Conservation (phyloP, 768 basidiomycete genomes). For the Pisolithus microcarpus region DNA sequence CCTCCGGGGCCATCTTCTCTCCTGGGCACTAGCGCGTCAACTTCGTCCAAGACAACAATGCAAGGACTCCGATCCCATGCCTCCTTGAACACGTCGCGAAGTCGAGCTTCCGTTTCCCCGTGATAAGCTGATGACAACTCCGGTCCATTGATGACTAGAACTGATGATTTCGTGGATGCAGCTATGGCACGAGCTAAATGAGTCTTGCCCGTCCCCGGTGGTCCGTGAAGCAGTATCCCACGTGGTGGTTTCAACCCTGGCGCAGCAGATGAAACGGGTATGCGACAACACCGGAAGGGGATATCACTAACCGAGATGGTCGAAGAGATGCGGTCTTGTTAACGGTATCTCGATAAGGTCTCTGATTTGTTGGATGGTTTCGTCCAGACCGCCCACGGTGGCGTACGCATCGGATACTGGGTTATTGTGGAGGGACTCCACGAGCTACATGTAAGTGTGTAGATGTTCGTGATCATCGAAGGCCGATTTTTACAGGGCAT, state of each 20-base stretch:
- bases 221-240: conserved; percentile 90
- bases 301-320: conserved; percentile 53
- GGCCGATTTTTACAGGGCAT: conserved; percentile 8
- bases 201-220: conserved; percentile 97
- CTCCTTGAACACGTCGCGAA: conserved; percentile 84
- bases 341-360: conserved; percentile 84
- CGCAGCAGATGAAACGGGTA: conserved; percentile 1
- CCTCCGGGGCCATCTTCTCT: conserved; percentile 87
- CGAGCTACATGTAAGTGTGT: conserved; percentile 29
- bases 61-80: conserved; percentile 80
- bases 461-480: conserved; percentile 2
- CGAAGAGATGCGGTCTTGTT: conserved; percentile 73
- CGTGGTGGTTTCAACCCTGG: conserved; percentile 90
- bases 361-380: conserved; percentile 80
- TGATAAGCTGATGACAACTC: conserved; percentile 94
- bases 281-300: conserved; percentile 5
- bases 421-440: conserved; percentile 41
- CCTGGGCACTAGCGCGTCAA: conserved; percentile 89
- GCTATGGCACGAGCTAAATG: conserved; percentile 94
- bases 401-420: conserved; percentile 57
- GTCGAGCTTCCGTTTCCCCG: conserved; percentile 89
- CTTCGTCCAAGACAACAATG: conserved; percentile 92
- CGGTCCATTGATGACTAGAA: conserved; percentile 93
- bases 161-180: conserved; percentile 73
- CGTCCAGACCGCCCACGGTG: conserved; percentile 79